A percentile compares a stretch with the other conserved stretches of the same genome.
Conservation (phyloP, 2,329 filamentous ascomycete species). For the Diplodia mutila region DNA sequence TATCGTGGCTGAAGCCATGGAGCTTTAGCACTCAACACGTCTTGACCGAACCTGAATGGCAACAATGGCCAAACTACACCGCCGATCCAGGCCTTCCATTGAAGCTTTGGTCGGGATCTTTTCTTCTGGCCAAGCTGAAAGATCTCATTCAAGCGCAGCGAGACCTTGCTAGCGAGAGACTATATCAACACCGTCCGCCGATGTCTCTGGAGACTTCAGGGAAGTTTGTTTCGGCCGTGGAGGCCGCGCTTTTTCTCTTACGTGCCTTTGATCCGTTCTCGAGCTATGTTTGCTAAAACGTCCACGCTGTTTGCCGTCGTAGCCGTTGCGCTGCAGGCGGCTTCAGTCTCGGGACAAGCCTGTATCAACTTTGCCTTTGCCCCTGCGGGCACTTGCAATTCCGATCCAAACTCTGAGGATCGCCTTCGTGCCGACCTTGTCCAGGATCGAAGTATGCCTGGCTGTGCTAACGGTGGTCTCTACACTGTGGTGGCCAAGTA, state of each 20-base stretch:
- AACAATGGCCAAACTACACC: not conserved
- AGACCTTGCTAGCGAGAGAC: too few species aligned
- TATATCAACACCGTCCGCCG: constrained; percentile 1
- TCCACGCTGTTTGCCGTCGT: constrained; percentile 1
- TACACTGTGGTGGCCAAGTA: constrained; percentile 19
- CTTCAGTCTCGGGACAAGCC: constrained; percentile 13
- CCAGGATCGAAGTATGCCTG: not conserved
- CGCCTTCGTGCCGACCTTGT: constrained; percentile 15
- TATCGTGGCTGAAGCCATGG: not conserved
- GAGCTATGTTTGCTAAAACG: constrained; percentile 7
- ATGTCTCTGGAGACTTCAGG: not conserved
- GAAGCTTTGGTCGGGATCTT: not conserved
- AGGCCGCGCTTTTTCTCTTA: not conserved
- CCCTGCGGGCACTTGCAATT: constrained; percentile 21
- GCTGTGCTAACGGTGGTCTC: constrained; percentile 1
- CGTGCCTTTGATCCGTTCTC: not conserved
- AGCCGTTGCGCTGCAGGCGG: not conserved
- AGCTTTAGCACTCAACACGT: not conserved
- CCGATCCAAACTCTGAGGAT: constrained; percentile 8
- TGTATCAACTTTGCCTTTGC: constrained; percentile 24
- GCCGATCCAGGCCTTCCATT: not conserved
- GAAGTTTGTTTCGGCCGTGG: not conserved
- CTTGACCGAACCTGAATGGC: not conserved
- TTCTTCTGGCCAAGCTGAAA: not conserved
- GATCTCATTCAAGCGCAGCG: not conserved